phyloP scores from a whole-genome alignment of 108 stramenopile genomes.

The Pseudonitzschia pungens region DNA sequence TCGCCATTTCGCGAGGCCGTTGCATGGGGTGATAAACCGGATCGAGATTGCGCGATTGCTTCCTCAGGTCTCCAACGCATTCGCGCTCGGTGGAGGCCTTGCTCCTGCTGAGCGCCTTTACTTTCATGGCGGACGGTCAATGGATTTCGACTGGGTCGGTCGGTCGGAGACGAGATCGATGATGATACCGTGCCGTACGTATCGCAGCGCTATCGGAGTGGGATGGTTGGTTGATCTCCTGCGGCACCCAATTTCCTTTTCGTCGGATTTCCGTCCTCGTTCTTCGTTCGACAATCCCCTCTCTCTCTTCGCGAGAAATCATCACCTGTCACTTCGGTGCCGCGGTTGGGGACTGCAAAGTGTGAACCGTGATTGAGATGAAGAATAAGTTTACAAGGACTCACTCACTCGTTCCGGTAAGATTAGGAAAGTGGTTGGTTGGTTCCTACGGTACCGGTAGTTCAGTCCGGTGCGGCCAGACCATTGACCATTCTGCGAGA shows the following conservation, averaged over 20 bases:
- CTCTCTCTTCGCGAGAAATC: too few relatives aligned
- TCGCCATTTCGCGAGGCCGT: conserved; percentile 88
- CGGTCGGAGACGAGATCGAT: too few relatives aligned
- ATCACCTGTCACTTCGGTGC: too few relatives aligned
- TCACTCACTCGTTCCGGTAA: too few relatives aligned
- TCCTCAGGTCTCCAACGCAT: conserved; percentile 71
- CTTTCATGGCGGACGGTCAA: conserved; percentile 59
- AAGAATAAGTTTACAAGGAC: too few relatives aligned
- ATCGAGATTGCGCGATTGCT: conserved; percentile 70
- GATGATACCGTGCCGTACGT: too few relatives aligned
- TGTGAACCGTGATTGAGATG: neutral
- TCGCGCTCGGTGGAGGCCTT: conserved; percentile 64
- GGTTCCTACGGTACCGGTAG: neutral
- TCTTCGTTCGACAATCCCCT: too few relatives aligned
- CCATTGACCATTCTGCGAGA: too few relatives aligned
- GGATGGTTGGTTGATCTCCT: too few relatives aligned
- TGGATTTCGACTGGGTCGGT: neutral
- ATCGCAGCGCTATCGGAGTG: too few relatives aligned
- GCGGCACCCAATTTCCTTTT: too few relatives aligned
- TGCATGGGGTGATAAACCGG: conserved; percentile 81
- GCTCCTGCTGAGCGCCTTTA: conserved; percentile 79
- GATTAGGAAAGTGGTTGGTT: neutral
- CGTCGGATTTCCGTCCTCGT: too few relatives aligned
- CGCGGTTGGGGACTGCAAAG: neutral
- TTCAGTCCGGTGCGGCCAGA: neutral